These are phyloP conservation scores for Penicillium italicum DNA, from an alignment of 2,329 filamentous ascomycete species.

Conservation along the genomic window DNA sequence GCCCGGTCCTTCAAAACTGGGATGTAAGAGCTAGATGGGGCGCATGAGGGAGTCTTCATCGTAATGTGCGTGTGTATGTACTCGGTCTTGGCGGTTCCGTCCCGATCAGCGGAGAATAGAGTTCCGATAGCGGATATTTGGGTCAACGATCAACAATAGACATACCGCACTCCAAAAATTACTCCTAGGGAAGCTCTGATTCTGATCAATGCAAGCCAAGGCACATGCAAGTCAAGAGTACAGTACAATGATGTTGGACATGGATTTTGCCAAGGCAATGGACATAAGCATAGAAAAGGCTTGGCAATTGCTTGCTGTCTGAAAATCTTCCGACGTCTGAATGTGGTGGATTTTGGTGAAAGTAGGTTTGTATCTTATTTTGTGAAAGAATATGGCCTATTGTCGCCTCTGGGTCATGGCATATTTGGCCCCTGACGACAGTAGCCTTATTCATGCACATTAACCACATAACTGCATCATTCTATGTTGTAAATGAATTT, in stretches of 20 bases:
- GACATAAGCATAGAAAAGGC: not conserved
- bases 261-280: not conserved
- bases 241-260: no score
- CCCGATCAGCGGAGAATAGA: conserved; percentile 1
- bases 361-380: no score
- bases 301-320: conserved; percentile 6
- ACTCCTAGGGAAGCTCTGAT: accelerated
- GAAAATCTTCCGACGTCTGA: no score
- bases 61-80: not conserved
- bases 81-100: conserved; percentile 2
- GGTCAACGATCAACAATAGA: not conserved
- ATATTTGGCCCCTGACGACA: no score
- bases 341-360: no score
- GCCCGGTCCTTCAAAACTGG: not conserved
- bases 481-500: no score
- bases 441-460: no score
- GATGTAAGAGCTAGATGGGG: not conserved
- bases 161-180: not conserved
- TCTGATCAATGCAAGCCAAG: not conserved
- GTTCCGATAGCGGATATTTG: not conserved
- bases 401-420: no score
- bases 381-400: no score
- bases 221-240: no score
- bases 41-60: not conserved
- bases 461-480: no score